Evolutionary conservation across 495 filamentous ascomycete species (phyloP), one percentile per base, ranked within the genome.

Genomic region (Peziza echinospora): DNA sequence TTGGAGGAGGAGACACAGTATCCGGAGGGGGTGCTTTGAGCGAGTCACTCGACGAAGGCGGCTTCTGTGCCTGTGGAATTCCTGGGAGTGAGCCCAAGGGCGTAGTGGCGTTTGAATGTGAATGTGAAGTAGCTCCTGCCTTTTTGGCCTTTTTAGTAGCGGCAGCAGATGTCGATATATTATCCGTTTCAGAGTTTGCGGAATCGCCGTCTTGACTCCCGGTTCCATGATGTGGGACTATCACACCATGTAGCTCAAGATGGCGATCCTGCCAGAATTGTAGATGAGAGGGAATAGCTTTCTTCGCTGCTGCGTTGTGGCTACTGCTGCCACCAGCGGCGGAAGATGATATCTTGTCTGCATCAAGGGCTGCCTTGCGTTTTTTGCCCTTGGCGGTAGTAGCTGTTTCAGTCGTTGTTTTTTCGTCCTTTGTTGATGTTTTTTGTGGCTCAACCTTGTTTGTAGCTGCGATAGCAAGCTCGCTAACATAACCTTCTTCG

Each of bases 211-310:
- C 46, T 43, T n/a, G 46, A 16, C 37, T 51, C 21, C 44, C 40
- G 40, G 37, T 25, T 54, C 49, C 26, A 41, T 50, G 26, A 53
- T 54, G 24, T 51, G 62, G 28, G 61, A 54, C 21, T 66, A 16
- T 13, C 9, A 56, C 64, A 1, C 80, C 78, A 51, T 87, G 83
- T 30, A 93, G 65, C 57, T 93, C 83, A 0, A 80, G 82, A 54
- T 84, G 80, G 22, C 82, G 81, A 54, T 86, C 79, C 44, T 78
- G 75, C 85, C 85, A 93, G 61, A 85, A 81, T 62, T 89, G 78
- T 26, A 93, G 67, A 53, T 91, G 81, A 13, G 72, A 66, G 2
- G 75, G 71, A 45, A 71, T 63, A 9, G 71, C 65, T 49, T 68
- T 50, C 43, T 63, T 52, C 44, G 57, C 53, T 10, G 49, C 44